phyloP scores from a whole-genome alignment of 2,329 filamentous ascomycete species.

The Emmonsiellopsis sp. region DNA sequence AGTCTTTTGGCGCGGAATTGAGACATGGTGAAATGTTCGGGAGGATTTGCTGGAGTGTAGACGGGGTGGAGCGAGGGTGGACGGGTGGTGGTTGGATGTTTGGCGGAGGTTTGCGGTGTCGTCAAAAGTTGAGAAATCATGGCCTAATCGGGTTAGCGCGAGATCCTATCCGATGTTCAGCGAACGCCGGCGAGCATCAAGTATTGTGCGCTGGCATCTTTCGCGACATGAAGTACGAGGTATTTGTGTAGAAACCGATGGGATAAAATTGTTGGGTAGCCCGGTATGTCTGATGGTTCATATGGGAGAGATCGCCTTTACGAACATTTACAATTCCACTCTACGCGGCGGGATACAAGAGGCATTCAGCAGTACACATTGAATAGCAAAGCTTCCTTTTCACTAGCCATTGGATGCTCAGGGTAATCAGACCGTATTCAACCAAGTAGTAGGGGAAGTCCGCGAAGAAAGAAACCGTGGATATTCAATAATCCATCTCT shows the following conservation, averaged over 20 bases:
- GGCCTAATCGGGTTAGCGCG: conserved; percentile 9
- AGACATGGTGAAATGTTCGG: conserved; percentile 48
- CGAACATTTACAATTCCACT: too few species aligned
- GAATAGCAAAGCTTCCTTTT: too few species aligned
- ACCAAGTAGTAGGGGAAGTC: background rate
- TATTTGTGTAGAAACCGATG: background rate
- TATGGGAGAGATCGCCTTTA: too few species aligned
- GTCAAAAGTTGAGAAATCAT: background rate
- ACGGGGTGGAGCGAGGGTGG: background rate
- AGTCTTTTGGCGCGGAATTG: conserved; percentile 87
- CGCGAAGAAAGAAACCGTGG: background rate
- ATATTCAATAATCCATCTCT: conserved; percentile 9
- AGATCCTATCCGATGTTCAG: background rate
- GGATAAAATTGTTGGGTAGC: background rate
- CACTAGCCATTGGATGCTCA: too few species aligned
- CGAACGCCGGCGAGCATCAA: background rate
- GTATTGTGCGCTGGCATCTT: background rate
- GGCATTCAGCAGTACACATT: too few species aligned
- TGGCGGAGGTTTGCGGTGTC: background rate
- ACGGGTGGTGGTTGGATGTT: background rate
- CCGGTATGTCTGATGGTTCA: background rate
- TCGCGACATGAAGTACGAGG: background rate
- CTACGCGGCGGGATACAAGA: too few species aligned
- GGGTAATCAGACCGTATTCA: too few species aligned
- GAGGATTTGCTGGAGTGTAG: background rate